Evolutionary conservation across 164 flowering plant species (phyloP).

Genomic region (Piper betle): DNA sequence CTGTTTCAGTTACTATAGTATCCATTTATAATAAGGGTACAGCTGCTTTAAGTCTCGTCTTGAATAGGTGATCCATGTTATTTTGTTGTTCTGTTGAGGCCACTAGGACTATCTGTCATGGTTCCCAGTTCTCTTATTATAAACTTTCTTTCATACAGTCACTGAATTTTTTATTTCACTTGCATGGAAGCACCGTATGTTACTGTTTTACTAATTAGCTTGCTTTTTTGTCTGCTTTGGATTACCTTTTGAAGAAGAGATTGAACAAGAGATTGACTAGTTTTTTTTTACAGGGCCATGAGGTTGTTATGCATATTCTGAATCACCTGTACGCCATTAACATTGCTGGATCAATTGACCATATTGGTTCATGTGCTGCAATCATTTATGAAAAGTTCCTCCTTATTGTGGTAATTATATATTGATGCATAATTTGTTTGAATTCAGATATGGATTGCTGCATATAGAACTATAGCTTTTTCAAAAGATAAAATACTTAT

Average conservation of each 20-base stretch:
- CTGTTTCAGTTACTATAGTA: not conserved
- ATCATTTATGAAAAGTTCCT: slow-evolving; percentile 68
- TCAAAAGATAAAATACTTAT: not conserved
- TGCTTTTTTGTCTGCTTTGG: not conserved
- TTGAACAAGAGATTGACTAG: not conserved
- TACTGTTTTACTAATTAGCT: too few relatives aligned
- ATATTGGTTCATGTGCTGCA: slow-evolving; percentile 31
- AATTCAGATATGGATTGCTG: not conserved
- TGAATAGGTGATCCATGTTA: too few relatives aligned
- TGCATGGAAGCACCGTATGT: too few relatives aligned
- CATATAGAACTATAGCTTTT: not conserved
- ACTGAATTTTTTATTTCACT: too few relatives aligned
- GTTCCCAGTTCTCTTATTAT: too few relatives aligned
- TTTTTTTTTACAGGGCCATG: slow-evolving; percentile 65
- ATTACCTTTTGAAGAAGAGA: not conserved
- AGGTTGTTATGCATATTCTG: slow-evolving; percentile 70
- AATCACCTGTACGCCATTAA: slow-evolving; percentile 54
- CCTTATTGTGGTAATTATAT: slow-evolving; percentile 50
- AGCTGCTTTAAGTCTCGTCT: too few relatives aligned
- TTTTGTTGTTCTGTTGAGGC: too few relatives aligned
- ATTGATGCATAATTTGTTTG: not conserved
- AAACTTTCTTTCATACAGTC: too few relatives aligned
- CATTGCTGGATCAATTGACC: slow-evolving; percentile 22
- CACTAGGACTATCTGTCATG: too few relatives aligned
- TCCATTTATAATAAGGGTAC: too few relatives aligned